A percentile compares a stretch with the other conserved stretches of the same genome.
These are phyloP conservation scores for Gaeumannomyces tritici DNA, from an alignment of 2,329 filamentous ascomycete genomes.

Conservation along the genomic window DNA sequence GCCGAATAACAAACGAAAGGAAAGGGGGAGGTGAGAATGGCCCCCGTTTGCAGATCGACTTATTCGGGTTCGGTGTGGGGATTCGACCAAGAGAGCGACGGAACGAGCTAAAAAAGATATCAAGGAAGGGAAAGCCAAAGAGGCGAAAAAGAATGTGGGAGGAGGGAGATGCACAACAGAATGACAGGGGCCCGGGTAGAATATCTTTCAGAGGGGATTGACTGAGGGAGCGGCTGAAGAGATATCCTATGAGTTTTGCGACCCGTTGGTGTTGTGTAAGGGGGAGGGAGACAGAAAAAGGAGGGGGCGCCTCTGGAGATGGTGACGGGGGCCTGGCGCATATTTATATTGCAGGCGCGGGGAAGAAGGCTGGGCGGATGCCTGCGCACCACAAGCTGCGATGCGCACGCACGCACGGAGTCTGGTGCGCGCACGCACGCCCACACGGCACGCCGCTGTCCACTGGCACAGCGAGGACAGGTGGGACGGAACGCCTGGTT, in stretches of 20 bases:
- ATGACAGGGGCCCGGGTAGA: constrained; percentile 46
- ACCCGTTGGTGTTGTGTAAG: constrained; percentile 44
- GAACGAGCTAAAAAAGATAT: constrained; percentile 37
- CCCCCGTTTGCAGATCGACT: constrained; percentile 8
- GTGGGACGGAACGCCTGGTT: not conserved
- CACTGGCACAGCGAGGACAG: not conserved
- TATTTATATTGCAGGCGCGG: constrained; percentile 21
- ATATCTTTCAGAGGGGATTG: constrained; percentile 25
- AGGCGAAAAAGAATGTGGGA: constrained; percentile 17
- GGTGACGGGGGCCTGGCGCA: constrained; percentile 15
- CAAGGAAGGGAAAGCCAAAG: constrained; percentile 24
- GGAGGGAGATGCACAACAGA: constrained; percentile 31
- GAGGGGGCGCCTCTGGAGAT: constrained; percentile 18
- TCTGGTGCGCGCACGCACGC: not conserved
- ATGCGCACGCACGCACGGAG: not conserved
- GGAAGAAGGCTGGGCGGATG: not conserved
- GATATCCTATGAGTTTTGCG: constrained; percentile 49
- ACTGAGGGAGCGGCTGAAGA: constrained; percentile 37
- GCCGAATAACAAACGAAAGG: constrained; percentile 12
- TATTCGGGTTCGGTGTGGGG: constrained; percentile 9
- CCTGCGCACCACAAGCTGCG: not conserved
- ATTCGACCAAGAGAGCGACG: constrained; percentile 38
- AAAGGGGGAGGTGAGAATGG: constrained; percentile 21
- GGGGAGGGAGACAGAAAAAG: constrained; percentile 41
- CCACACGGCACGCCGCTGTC: not conserved